Evolutionary conservation across 2,329 filamentous ascomycete genomes (phyloP), one percentile per base, ranked within the genome.

Genomic region (Ceratocystis cubensis): DNA sequence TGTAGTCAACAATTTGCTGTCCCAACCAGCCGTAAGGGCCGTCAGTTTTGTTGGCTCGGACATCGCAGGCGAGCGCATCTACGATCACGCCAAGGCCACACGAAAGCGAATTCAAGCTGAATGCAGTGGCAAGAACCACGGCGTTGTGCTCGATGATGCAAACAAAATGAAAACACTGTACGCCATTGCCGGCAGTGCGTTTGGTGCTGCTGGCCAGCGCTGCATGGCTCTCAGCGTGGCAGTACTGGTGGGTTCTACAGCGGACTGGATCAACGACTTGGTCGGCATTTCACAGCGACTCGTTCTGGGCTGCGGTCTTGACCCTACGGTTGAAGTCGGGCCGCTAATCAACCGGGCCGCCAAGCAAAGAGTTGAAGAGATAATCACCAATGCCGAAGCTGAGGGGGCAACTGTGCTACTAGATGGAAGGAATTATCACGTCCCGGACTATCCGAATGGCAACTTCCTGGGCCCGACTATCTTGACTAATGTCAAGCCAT

Each of bases 1-100:
- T 84, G 85, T 84, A 50, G 76, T 87, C 62, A 85, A 82, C 74
- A 81, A 86, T 69, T 78, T 93, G 4, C 83, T 85, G 0, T 77
- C 80, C 28, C 88, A 92, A 74, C 79, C 84, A 66, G 81, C 82
- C 59, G 82, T 93, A 33, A 83, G 88, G 70, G 89, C 88, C 71
- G 79, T 93, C 61, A 86, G 85, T 1, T 94, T 94, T 70, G 93
- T 89, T 0, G 89, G 89, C 37, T 88, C 84, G 5, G 88, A 85
- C 1, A 79, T 79, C 1, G 90, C 88, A 0, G 89, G 87, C 0
- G 82, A 84, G 66, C 78, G 85, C 64, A 88, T 93, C 64, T 88
- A 90, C 81, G 87, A 88, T 71, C 87, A 88, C 0, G 81, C 85
- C 2, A 77, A 80, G 1, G 88, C 80, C 4, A 83, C 82, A 68